Conservation (phyloP, 192 early-diverging fungal species). For the Pilaira anomala region DNA sequence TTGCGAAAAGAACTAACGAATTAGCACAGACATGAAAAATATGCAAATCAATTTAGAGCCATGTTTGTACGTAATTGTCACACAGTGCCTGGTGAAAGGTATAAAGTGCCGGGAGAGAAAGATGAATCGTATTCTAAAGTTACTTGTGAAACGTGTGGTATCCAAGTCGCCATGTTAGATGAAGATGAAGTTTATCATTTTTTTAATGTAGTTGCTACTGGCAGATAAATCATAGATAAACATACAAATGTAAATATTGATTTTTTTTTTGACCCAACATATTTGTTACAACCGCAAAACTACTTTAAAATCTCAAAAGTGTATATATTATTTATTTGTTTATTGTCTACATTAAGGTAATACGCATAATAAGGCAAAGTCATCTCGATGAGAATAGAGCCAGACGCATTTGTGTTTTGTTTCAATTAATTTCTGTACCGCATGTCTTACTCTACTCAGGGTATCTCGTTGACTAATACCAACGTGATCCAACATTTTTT, state of each 20-base stretch:
- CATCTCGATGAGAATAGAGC: slow-evolving; percentile 70
- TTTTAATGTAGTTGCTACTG: slow-evolving; percentile 58
- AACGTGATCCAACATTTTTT: slow-evolving; percentile 47
- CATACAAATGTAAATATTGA: no score
- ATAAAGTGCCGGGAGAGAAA: slow-evolving; percentile 28
- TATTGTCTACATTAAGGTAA: slow-evolving; percentile 6
- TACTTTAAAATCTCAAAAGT: no score
- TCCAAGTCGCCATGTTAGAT: slow-evolving; percentile 61
- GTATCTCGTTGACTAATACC: slow-evolving; percentile 32
- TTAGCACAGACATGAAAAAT: slow-evolving; percentile 49
- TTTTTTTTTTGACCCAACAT: no score
- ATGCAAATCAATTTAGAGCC: slow-evolving; percentile 60
- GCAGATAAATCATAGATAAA: slow-evolving; percentile 7
- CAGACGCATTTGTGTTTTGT: slow-evolving; percentile 54
- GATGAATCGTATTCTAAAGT: slow-evolving; percentile 51
- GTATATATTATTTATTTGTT: not conserved
- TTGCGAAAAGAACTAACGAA: not conserved
- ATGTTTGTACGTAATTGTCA: slow-evolving; percentile 68
- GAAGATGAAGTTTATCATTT: slow-evolving; percentile 69
- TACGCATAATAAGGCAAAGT: slow-evolving; percentile 58
- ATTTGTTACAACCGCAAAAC: no score
- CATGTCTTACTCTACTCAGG: slow-evolving; percentile 29
- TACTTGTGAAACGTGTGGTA: slow-evolving; percentile 54
- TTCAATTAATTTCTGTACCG: slow-evolving; percentile 28
- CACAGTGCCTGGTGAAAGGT: slow-evolving; percentile 39